Conservation (phyloP, 1,139 yeast species). For the Diutina scorzettiae region DNA sequence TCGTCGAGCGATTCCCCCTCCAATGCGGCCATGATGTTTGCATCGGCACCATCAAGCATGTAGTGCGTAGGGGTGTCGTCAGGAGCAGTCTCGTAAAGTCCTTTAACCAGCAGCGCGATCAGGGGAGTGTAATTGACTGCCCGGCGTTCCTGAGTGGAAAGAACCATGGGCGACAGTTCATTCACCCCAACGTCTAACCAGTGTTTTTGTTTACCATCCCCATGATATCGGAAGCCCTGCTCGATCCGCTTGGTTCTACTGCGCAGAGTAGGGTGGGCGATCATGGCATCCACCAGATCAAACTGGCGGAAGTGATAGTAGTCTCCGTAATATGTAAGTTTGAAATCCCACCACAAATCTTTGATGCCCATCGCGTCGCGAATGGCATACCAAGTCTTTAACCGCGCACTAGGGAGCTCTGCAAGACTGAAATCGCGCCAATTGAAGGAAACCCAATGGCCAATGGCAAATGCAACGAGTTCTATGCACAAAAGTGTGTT, state of each 20-base stretch:
- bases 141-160: not conserved
- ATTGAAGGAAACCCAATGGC: slow-evolving; percentile 81
- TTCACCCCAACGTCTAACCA: slow-evolving; percentile 39
- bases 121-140: slow-evolving; percentile 1
- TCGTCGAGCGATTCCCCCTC: slow-evolving; percentile 27
- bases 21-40: not conserved
- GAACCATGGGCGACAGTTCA: not conserved
- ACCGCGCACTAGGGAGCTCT: slow-evolving; percentile 54
- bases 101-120: not conserved
- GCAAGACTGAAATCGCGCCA: slow-evolving; percentile 58
- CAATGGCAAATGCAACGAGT: slow-evolving; percentile 71
- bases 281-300: slow-evolving; percentile 63
- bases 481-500: slow-evolving; percentile 77
- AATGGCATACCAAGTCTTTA: slow-evolving; percentile 48
- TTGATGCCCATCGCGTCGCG: slow-evolving; percentile 66
- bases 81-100: not conserved
- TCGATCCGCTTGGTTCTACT: slow-evolving; percentile 64
- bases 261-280: slow-evolving; percentile 56
- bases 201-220: slow-evolving; percentile 70
- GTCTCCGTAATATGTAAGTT: slow-evolving; percentile 53
- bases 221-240: slow-evolving; percentile 73
- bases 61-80: not conserved
- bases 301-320: slow-evolving; percentile 71
- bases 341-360: slow-evolving; percentile 72
- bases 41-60: not conserved